phyloP scores from a whole-genome alignment of 2,329 filamentous ascomycete species.

The Chrysoporthe cubensis region DNA sequence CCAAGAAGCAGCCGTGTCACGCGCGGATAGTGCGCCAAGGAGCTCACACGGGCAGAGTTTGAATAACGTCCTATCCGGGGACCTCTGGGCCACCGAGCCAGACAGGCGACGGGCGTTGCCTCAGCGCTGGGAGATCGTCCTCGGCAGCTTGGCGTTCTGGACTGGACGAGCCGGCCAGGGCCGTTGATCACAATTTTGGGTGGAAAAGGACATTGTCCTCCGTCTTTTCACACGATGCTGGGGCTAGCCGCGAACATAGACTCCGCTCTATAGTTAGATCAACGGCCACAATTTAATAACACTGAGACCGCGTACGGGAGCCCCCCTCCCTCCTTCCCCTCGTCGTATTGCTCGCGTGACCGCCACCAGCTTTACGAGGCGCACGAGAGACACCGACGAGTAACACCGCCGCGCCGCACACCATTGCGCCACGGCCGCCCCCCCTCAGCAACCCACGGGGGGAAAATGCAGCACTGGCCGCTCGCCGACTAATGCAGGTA shows the following conservation, averaged over 20 bases:
- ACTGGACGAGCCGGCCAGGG: not conserved
- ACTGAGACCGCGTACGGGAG: not conserved
- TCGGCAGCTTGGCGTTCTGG: not conserved
- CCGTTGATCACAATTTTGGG: not conserved
- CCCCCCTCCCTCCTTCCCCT: not conserved
- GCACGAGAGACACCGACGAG: too few species aligned
- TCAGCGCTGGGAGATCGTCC: too few species aligned
- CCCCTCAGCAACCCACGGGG: not conserved
- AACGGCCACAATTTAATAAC: not conserved
- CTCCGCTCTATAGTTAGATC: not conserved
- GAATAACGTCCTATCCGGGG: too few species aligned
- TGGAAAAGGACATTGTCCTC: not conserved
- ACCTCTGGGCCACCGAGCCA: too few species aligned
- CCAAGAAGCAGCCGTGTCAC: too few species aligned
- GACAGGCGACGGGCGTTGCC: too few species aligned
- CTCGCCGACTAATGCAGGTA: too few species aligned
- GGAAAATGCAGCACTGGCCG: too few species aligned
- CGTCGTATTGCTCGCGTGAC: too few species aligned
- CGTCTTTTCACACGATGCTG: not conserved
- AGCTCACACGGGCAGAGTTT: too few species aligned
- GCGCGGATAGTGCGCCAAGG: too few species aligned
- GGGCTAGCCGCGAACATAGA: not conserved
- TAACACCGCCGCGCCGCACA: not conserved
- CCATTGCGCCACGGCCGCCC: not conserved
- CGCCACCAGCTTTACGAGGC: too few species aligned